Evolutionary conservation across 352 stramenopile species (phyloP), one percentile per base, ranked within the genome.

Genomic region (Globisporangium radiosum): DNA sequence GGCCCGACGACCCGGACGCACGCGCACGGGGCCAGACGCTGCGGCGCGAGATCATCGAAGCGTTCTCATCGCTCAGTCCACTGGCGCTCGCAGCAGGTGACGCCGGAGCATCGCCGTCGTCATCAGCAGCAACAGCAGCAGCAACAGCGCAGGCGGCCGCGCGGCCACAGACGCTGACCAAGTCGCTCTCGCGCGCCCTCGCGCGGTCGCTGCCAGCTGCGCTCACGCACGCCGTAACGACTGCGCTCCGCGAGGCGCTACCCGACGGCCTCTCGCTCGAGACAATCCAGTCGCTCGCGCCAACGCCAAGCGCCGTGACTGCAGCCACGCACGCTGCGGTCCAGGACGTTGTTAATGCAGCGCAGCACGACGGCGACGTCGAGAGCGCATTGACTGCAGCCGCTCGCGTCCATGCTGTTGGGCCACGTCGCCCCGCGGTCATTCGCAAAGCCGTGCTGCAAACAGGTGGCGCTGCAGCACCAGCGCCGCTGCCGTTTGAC

Each of bases 181-280:
- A 50, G n/a, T 50, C 45, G 45, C 45, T 50, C 45, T 50, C 45
- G 7, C 45, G 45, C 45, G 45, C 45, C 5, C 45, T 50, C 8
- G 45, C 45, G 45, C 45, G n/a, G 45, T 50, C 45, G 45, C n/a
- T 50, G 45, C 45, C 45, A 25, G 45, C 45, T 50, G 45, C 45
- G 45, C 45, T 50, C 11, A 25, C 45, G 14, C 45, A 50, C 14
- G 45, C 45, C 5, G 45, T 50, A 13, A 25, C 45, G 45, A 50
- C 14, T 25, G 45, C 45, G n/a, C 45, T 50, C 14, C 14, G n/a
- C 14, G 45, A 50, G 14, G 45, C n/a, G 15, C 15, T 50, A 15
- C 45, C 45, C 3, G n/a, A 50, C 15, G 45, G 45, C 45, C 8
- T 50, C 19, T 7, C 45, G n/a, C 45, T 50, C 45, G 45, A 50